Base-by-base conservation (phyloP, 2,329 filamentous ascomycete species). In the Rugonectria rugulosa region DNA sequence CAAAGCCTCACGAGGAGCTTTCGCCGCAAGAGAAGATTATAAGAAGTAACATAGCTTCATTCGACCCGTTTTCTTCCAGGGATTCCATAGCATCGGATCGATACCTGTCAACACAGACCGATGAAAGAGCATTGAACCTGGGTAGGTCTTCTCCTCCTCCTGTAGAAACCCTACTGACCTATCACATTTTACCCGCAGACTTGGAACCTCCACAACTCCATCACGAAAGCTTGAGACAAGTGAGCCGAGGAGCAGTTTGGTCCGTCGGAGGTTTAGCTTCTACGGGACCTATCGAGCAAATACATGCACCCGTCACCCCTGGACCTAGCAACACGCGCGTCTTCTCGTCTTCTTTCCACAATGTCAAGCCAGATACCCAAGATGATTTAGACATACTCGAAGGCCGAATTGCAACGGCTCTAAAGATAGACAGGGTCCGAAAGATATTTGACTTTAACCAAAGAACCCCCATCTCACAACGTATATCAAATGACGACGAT, bases 231-330 rank as follows among this genome's bases (percentile, higher is more conserved):
- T 70, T 72, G 31, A 71, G 81, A 52, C 79, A 87, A 68, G 77
- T 85, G 57, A 93, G 89, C 70, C 75, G 80, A 58, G 88, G 89
- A 3, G 82, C 87, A 9, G 81, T 94, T 15, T 96, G 91, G 91
- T 84, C 86, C 15, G 86, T 95, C 10, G 90, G 91, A 21, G 89
- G 90, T n/a, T 69, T 84, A 9, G 82, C 84, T 44, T 83, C 85
- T 76, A 78, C 7, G 77, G 56, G 21, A 75, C 79, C 11, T n/a
- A 76, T 88, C 17, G 77, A 88, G 41, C 81, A 88, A 71, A 89
- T 88, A 2, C 81, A 81, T 55, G 88, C 87, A 21, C 82, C 83
- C 21, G 74, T 88, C 45, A 68, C 90, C n/a, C 84, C 83, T 48
- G 90, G 87, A 67, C 85, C 89, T 24, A 90, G 88, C 2, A 91